Base-by-base conservation (phyloP, 768 basidiomycete genomes). In the Rhodotorula graminis region DNA sequence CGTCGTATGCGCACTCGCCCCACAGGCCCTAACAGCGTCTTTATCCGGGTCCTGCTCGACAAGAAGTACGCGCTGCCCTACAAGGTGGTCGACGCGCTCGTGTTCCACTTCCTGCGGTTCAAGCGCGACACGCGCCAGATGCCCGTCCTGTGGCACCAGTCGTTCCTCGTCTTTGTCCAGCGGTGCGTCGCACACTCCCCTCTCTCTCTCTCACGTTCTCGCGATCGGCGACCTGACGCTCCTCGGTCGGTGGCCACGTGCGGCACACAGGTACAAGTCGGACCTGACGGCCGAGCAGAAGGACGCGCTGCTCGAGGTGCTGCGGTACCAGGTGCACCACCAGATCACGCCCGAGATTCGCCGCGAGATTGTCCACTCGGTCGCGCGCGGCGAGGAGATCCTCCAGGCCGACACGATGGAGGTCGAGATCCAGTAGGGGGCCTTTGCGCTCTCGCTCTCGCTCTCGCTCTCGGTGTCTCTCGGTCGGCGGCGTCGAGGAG, bases 121-220 rank as follows among this genome's bases (percentile, higher is more conserved):
- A 93, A 93, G 37, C 89, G 87, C 37, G 90, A 91, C 61, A 83
- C 87, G 3, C 88, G 90, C 60, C 88, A 88, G 80, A 85, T 98
- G 44, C 95, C 96, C n/a, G 96, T 98, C 21, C 84, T 99, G 19
- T 99, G 96, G 96, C 92, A 99, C 80, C 96, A 99, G 82, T 92
- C 91, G 80, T 84, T 99, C 65, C 85, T 99, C 33, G 92, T 94
- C 7, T 97, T 98, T 80, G 88, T 87, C 52, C 96, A 99, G 82
- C 84, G 95, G 93, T 93, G 57, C 78, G 81, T 80, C 65, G 29
- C 2, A 31, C 69, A 49, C 44, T 25, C 65, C 29, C n/a, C 31
- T 52, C 49, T 1, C 23, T 53, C 21, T n/a, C 8, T 46, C 18
- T 33, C 33, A 0, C 56, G 9, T 9, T 29, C 23, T 25, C 37